These are phyloP conservation scores for Miamiensis avidus DNA, from an alignment of 169 alveolate genomes.

Conservation along the genomic window DNA sequence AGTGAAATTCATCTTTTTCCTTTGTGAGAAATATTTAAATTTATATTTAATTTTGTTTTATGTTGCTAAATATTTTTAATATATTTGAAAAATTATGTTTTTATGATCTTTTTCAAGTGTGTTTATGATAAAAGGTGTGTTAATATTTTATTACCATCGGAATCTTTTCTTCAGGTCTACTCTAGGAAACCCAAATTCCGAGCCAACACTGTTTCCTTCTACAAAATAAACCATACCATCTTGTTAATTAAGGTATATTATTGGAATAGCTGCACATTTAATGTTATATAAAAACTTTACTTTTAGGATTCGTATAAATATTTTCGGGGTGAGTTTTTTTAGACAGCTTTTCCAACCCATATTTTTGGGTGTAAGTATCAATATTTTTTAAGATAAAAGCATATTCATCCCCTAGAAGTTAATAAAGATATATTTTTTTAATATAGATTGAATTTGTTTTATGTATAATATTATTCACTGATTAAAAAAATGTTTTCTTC, in stretches of 20 bases:
- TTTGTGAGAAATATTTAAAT: slow-evolving; percentile 15
- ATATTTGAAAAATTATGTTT: no score
- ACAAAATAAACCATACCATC: slow-evolving; percentile 69
- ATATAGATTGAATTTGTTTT: not conserved
- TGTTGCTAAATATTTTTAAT: not conserved
- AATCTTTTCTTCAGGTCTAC: slow-evolving; percentile 53
- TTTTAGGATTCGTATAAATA: slow-evolving; percentile 60
- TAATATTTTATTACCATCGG: slow-evolving; percentile 46
- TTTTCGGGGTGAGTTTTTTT: slow-evolving; percentile 66
- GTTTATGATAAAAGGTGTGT: not conserved
- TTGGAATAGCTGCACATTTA: not conserved
- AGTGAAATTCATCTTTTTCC: slow-evolving; percentile 78
- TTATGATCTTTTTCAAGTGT: not conserved
- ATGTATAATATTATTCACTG: not conserved
- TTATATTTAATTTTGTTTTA: slow-evolving; percentile 10
- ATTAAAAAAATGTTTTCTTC: no score
- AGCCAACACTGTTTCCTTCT: slow-evolving; percentile 61
- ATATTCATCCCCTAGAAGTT: slow-evolving; percentile 53
- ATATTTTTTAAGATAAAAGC: slow-evolving; percentile 49
- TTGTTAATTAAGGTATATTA: not conserved
- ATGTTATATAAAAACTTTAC: slow-evolving; percentile 11
- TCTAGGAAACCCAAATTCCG: slow-evolving; percentile 75
- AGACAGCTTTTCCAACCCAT: slow-evolving; percentile 33
- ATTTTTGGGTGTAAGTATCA: slow-evolving; percentile 44
- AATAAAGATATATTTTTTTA: not conserved